Conservation (phyloP, 805 yeast genomes). For the Nakazawaea wyomingensis region DNA sequence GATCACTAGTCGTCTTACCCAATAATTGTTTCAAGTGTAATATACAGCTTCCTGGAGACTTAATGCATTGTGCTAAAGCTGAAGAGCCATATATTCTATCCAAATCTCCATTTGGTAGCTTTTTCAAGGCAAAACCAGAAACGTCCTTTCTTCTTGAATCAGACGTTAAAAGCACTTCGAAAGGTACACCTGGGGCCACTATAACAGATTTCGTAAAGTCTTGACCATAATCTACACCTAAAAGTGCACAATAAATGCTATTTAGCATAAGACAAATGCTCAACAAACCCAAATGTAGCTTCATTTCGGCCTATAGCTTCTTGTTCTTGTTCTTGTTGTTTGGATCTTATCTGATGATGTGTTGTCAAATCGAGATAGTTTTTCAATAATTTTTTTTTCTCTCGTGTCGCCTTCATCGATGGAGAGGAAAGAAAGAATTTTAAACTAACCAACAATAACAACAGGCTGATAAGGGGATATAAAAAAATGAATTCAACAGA, state of each 20-base stretch:
- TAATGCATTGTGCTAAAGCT: slow-evolving; percentile 62
- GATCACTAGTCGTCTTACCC: slow-evolving; percentile 54
- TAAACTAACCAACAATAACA: too few relatives aligned
- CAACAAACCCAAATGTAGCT: not conserved
- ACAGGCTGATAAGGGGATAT: not conserved
- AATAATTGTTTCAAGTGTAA: slow-evolving; percentile 64
- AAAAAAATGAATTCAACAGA: not conserved
- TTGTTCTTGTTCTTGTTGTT: not conserved
- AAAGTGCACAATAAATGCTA: slow-evolving; percentile 44
- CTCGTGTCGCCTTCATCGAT: not conserved
- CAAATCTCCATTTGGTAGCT: slow-evolving; percentile 34
- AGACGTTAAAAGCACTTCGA: slow-evolving; percentile 82
- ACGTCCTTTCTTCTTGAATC: slow-evolving; percentile 90
- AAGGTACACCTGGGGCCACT: slow-evolving; percentile 85
- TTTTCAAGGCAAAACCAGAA: slow-evolving; percentile 67
- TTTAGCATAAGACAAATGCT: not conserved
- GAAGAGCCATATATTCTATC: slow-evolving; percentile 77
- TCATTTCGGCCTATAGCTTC: not conserved
- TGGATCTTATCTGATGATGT: slow-evolving; percentile 1
- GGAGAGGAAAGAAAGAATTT: not conserved
- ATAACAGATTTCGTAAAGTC: slow-evolving; percentile 82
- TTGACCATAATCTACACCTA: slow-evolving; percentile 88
- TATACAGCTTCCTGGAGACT: slow-evolving; percentile 69
- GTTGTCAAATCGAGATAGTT: not conserved
- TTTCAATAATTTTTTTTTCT: not conserved